These are phyloP conservation scores for Chionographis japonica DNA, from an alignment of 106 monocot species.

Conservation along the genomic window DNA sequence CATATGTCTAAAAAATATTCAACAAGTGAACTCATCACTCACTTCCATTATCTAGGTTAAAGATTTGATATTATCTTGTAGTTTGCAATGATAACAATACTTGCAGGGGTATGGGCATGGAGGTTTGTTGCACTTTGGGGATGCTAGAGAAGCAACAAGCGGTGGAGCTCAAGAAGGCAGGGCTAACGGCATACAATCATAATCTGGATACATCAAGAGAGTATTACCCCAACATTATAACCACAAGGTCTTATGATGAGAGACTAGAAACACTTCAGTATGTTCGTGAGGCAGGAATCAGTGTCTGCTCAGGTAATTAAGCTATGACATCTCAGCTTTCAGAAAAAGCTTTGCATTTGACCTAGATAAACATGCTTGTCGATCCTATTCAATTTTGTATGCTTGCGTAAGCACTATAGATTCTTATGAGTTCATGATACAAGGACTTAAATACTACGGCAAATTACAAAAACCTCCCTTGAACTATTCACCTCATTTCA, in stretches of 20 bases:
- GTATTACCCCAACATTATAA: constrained; percentile 93
- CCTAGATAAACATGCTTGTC: no score
- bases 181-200: constrained; percentile 99
- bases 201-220: constrained; percentile 99
- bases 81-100: background rate
- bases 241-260: constrained; percentile 95
- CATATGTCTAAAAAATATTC: no score
- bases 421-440: no score
- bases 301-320: constrained; percentile 80
- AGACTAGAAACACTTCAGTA: constrained; percentile 80
- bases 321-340: no score
- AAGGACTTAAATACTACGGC: no score
- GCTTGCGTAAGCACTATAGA: no score
- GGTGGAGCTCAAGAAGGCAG: constrained; percentile 80
- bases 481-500: no score
- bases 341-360: no score
- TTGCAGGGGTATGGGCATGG: constrained; percentile 93
- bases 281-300: constrained; percentile 93
- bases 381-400: no score
- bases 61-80: background rate
- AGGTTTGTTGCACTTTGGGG: constrained; percentile 97
- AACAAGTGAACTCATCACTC: no score
- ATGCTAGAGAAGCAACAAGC: constrained; percentile 99
- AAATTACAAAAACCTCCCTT: no score
- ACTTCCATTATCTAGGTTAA: background rate